Evolutionary conservation across 2,329 filamentous ascomycete genomes (phyloP).

Genomic region (Cercospora sesami): DNA sequence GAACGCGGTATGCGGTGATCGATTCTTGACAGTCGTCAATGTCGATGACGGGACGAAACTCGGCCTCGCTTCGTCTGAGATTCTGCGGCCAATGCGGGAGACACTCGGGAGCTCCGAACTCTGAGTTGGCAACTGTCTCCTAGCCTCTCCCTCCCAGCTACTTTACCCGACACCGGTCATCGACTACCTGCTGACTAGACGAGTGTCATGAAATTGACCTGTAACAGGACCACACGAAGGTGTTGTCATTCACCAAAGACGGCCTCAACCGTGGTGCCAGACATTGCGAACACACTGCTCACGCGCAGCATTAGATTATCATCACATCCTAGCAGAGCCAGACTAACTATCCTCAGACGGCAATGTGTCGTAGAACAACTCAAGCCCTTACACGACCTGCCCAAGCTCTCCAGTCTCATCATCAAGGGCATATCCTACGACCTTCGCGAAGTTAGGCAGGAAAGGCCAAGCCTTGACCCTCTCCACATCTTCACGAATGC

Average conservation of each 20-base stretch:
- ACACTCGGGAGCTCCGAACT: background rate
- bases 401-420: background rate
- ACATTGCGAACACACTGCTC: background rate
- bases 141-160: background rate
- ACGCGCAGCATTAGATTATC: background rate
- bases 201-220: background rate
- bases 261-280: too few relatives aligned
- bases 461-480: background rate
- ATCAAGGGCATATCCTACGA: conserved; percentile 1
- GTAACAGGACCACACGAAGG: background rate
- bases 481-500: background rate
- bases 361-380: background rate
- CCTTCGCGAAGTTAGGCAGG: background rate
- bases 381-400: background rate
- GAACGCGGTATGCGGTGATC: background rate
- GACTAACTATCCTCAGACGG: background rate
- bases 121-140: background rate
- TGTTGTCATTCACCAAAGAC: background rate
- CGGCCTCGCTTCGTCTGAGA: background rate
- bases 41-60: conserved; percentile 5
- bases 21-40: background rate
- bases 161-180: background rate
- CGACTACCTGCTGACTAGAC: background rate
- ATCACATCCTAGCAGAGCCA: background rate
- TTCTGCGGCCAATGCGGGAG: conserved; percentile 4